These are phyloP conservation scores for Sporodiniella umbellata DNA, from an alignment of 371 early-diverging fungal species.

Conservation along the genomic window DNA sequence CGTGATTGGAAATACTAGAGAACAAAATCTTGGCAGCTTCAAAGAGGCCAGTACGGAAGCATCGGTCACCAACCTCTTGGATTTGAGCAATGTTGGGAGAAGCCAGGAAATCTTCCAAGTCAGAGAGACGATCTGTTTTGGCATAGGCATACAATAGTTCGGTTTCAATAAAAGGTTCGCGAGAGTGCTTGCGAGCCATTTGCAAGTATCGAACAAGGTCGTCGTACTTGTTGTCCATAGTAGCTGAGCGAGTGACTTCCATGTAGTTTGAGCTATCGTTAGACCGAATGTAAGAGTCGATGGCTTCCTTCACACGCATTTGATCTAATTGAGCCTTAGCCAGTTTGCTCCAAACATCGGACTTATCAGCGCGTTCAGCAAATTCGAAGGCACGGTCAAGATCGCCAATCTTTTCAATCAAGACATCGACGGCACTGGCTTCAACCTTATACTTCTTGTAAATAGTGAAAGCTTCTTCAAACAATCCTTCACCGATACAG, in stretches of 20 bases:
- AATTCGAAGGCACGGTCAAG: slow-evolving; percentile 95
- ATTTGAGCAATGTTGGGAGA: slow-evolving; percentile 93
- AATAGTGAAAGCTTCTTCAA: slow-evolving; percentile 95
- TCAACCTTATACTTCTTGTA: slow-evolving; percentile 91
- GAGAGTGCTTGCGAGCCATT: slow-evolving; percentile 90
- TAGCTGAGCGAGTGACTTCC: slow-evolving; percentile 84
- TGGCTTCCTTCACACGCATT: slow-evolving; percentile 89
- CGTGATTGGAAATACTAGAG: slow-evolving; percentile 94
- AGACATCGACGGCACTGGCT: slow-evolving; percentile 82
- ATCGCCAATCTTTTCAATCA: slow-evolving; percentile 88
- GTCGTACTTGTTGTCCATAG: slow-evolving; percentile 82
- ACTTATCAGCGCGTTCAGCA: slow-evolving; percentile 86
- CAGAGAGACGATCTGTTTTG: slow-evolving; percentile 87
- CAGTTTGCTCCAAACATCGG: slow-evolving; percentile 93
- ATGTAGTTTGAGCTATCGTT: slow-evolving; percentile 86
- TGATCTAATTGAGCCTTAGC: slow-evolving; percentile 93
- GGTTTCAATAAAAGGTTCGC: slow-evolving; percentile 91
- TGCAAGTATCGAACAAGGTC: slow-evolving; percentile 90
- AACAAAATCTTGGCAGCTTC: slow-evolving; percentile 94
- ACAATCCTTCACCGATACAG: slow-evolving; percentile 83
- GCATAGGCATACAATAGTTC: slow-evolving; percentile 94
- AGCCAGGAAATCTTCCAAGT: slow-evolving; percentile 90
- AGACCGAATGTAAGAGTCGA: slow-evolving; percentile 95
- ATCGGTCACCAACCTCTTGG: slow-evolving; percentile 92
- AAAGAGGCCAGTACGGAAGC: slow-evolving; percentile 87